These are phyloP conservation scores for Lactarius pseudohatsudake DNA, from an alignment of 768 basidiomycete genomes.

Conservation along the genomic window DNA sequence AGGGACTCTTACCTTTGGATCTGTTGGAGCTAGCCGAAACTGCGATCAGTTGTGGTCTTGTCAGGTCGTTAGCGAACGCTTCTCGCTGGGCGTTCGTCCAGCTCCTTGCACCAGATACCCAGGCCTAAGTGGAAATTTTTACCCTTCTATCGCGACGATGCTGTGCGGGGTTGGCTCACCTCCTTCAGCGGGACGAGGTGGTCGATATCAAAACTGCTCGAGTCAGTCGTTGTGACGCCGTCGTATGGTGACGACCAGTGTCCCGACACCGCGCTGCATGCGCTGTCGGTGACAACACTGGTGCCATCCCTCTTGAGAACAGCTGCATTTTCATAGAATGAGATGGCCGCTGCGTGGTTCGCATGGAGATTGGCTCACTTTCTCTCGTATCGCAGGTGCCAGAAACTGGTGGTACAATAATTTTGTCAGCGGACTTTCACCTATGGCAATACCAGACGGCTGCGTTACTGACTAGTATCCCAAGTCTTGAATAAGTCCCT, in stretches of 20 bases:
- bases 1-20: constrained; percentile 43
- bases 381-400: constrained; percentile 54
- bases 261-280: constrained; percentile 48
- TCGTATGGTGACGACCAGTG: constrained; percentile 56
- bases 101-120: constrained; percentile 53
- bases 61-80: constrained; percentile 55
- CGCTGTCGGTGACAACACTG: constrained; percentile 41
- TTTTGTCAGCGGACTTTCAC: neutral
- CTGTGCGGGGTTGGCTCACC: constrained; percentile 30
- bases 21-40: constrained; percentile 49
- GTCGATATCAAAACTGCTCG: constrained; percentile 54
- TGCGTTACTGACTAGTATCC: constrained; percentile 44
- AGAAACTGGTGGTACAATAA: constrained; percentile 38
- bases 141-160: neutral
- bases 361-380: constrained; percentile 37
- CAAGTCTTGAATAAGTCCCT: constrained; percentile 48
- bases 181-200: constrained; percentile 57
- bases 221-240: constrained; percentile 42
- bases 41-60: constrained; percentile 53
- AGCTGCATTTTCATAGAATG: constrained; percentile 13
- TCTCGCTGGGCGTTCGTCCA: constrained; percentile 54
- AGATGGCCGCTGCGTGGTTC: neutral
- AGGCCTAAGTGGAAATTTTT: constrained; percentile 39
- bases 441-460: neutral
- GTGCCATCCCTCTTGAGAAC: constrained; percentile 38